phyloP scores from a whole-genome alignment of 305 asterid genomes.

The Fraxinus xanthoxyloides region DNA sequence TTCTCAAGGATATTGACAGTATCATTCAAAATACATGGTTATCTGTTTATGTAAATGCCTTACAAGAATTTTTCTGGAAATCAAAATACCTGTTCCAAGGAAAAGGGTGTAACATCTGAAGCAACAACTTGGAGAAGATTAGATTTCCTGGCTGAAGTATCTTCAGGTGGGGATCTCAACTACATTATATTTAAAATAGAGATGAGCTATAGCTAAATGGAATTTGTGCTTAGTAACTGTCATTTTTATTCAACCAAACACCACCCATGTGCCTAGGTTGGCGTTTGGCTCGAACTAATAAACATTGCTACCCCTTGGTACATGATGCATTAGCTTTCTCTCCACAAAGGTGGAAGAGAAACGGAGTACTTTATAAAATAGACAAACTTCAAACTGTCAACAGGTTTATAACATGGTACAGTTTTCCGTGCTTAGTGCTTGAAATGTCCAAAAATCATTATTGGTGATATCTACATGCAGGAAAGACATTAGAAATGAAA shows the following conservation, averaged over 20 bases:
- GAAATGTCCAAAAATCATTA: not conserved
- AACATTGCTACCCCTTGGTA: not conserved
- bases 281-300: not conserved
- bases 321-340: not conserved
- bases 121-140: conserved; percentile 30
- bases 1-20: not conserved
- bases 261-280: not conserved
- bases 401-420: not conserved
- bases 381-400: not conserved
- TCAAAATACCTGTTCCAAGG: conserved; percentile 45
- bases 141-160: conserved; percentile 36
- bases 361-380: not conserved
- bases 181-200: conserved; percentile 26
- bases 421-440: not conserved
- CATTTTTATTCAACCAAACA: not conserved
- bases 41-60: conserved; percentile 7
- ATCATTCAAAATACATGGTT: not conserved
- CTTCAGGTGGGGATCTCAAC: conserved; percentile 41
- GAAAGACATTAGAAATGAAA: not conserved
- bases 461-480: not conserved
- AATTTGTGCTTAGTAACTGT: not conserved
- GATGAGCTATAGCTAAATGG: not conserved
- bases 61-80: not conserved
- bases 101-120: conserved; percentile 35
- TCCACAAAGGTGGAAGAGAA: not conserved